Base-by-base conservation (phyloP, 257 asterid genomes). In the Mentha longifolia region DNA sequence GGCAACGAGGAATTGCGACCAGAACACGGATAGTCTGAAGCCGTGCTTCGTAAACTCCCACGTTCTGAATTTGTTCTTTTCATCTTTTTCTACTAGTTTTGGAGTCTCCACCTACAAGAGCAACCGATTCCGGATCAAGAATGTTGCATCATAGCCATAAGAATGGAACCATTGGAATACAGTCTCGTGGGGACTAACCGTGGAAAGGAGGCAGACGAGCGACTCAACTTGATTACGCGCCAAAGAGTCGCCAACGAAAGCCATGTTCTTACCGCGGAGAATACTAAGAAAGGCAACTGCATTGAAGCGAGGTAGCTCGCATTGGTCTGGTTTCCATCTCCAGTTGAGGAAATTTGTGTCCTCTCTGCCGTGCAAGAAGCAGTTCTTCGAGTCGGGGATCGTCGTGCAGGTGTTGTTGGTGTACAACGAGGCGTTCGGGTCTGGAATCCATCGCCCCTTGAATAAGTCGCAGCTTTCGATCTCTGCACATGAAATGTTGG, bases 211-310 rank as follows among this genome's bases (percentile, higher is more conserved):
- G 69, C 97, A 92, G n/a, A 86, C 86, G 46, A 89, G 92, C 28
- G 98, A 92, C 43, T 92, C 96, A 86, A 86, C 75, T 19, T 92
- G 97, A 54, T 92, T 89, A 58, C 92, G 68, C 39, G 88, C 87
- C 5, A 92, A 19, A 0, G 97, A 87, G 55, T 92, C 96, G 3
- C 96, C 96, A 10, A 92, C 45, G 77, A 92, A 92, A 3, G 91
- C 93, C 91, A 92, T 77, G 4, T 81, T 86, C 80, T 84, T 92
- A 7, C 89, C 92, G 42, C 49, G 74, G 0, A 89, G 74, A 14
- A 61, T 33, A 2, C 39, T 31, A 1, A 92, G 83, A 70, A 92
- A 92, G 0, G 7, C 14, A 1, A 67, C 28, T 2, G 96, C 84
- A 1, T 73, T 22, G 62, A 92, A 89, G 33, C 72, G 82, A 0